phyloP scores from a whole-genome alignment of 1,284 basidiomycete species.

The Rhodotorula sp. region DNA sequence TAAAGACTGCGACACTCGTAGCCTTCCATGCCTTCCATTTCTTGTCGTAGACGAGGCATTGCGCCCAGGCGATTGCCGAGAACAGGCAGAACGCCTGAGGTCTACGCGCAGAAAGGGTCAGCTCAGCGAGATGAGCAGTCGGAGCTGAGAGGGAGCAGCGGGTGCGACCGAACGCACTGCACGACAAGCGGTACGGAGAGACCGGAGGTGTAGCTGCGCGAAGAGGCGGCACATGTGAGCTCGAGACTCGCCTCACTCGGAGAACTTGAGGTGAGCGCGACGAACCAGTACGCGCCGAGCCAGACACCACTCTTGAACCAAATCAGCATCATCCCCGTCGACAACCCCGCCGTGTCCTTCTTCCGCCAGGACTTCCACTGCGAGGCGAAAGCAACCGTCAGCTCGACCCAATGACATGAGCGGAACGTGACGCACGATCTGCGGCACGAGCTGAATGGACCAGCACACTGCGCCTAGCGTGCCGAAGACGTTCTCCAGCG shows the following conservation, averaged over 20 bases:
- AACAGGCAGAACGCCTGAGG: slow-evolving; percentile 23
- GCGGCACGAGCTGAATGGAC: slow-evolving; percentile 23
- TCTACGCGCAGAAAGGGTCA: neutral
- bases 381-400: neutral
- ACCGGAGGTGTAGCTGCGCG: neutral
- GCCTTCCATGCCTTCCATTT: neutral
- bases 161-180: slow-evolving; percentile 2
- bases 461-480: slow-evolving; percentile 23
- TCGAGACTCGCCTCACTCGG: neutral
- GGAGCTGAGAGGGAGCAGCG: too few relatives aligned
- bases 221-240: neutral
- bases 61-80: slow-evolving; percentile 18
- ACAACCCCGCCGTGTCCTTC: slow-evolving; percentile 20
- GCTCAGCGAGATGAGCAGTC: too few relatives aligned
- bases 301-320: slow-evolving; percentile 19
- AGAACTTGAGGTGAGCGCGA: too few relatives aligned
- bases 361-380: slow-evolving; percentile 21
- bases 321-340: slow-evolving; percentile 12
- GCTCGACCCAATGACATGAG: neutral
- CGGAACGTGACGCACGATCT: slow-evolving; percentile 2
- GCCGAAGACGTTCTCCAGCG: slow-evolving; percentile 23
- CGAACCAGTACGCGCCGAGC: slow-evolving; percentile 16
- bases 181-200: slow-evolving; percentile 21
- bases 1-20: neutral
- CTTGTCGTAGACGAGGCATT: slow-evolving; percentile 27